Percentiles rank a stretch among this genome's conserved stretches.
Conservation (phyloP, 2,329 filamentous ascomycete species). For the Sclerotinia trifoliorum region DNA sequence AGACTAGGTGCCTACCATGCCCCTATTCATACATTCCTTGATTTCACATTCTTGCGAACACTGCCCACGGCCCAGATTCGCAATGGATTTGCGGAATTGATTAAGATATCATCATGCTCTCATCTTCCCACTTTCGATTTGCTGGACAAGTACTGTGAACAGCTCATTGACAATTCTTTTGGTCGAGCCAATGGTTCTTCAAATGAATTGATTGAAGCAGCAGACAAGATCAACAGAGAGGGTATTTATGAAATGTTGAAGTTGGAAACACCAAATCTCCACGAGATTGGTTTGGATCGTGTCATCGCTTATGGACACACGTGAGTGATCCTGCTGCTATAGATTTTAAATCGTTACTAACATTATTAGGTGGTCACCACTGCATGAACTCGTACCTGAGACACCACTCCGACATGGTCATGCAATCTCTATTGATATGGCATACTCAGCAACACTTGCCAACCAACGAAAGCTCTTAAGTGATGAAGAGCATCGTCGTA, state of each 20-base stretch:
- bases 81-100: conserved; percentile 72
- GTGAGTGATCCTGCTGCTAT: conserved; percentile 39
- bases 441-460: conserved; percentile 68
- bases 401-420: conserved; percentile 70
- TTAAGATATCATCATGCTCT: conserved; percentile 73
- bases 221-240: conserved; percentile 66
- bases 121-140: conserved; percentile 65
- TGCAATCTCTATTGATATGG: conserved; percentile 75
- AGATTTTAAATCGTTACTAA: background rate
- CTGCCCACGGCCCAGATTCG: conserved; percentile 66
- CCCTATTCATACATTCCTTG: conserved; percentile 69
- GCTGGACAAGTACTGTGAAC: conserved; percentile 67
- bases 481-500: conserved; percentile 57
- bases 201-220: conserved; percentile 56
- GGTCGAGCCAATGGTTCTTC: conserved; percentile 58
- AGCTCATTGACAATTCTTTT: conserved; percentile 63
- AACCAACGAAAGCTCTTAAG: conserved; percentile 60
- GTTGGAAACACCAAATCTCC: conserved; percentile 70
- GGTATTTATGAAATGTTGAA: conserved; percentile 72
- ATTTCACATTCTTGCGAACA: conserved; percentile 70
- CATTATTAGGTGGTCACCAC: conserved; percentile 54
- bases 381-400: conserved; percentile 68
- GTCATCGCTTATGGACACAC: conserved; percentile 75
- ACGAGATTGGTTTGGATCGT: conserved; percentile 64
- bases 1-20: conserved; percentile 71